Percentiles rank a stretch among this genome's conserved stretches.
Evolutionary conservation across 2,329 filamentous ascomycete genomes (phyloP).

Genomic region (Trichoderma sp.): DNA sequence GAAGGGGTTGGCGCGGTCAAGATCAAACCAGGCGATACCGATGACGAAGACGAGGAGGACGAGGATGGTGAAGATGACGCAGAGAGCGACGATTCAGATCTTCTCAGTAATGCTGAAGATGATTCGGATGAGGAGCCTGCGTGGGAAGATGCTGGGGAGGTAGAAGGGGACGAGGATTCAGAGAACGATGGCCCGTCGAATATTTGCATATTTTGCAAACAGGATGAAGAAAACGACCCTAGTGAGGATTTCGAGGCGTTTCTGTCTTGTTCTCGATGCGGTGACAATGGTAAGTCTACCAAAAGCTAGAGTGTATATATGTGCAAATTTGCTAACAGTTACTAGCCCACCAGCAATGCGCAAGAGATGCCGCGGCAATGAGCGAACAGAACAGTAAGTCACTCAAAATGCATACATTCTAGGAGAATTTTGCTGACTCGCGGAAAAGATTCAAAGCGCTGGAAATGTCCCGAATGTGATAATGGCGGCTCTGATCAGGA

Average conservation of each 20-base stretch:
- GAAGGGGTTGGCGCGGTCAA: constrained; percentile 62
- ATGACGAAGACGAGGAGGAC: constrained; percentile 42
- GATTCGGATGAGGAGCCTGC: constrained; percentile 51
- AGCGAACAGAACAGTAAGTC: constrained; percentile 38
- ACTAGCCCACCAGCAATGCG: constrained; percentile 88
- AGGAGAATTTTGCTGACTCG: constrained; percentile 31
- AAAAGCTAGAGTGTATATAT: background rate
- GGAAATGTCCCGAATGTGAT: constrained; percentile 56
- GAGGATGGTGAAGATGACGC: constrained; percentile 43
- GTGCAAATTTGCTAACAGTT: constrained; percentile 40
- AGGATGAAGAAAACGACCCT: constrained; percentile 81
- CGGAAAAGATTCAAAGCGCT: constrained; percentile 44
- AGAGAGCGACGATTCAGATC: constrained; percentile 50
- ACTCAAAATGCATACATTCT: background rate
- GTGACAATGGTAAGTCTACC: constrained; percentile 70
- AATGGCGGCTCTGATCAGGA: constrained; percentile 38
- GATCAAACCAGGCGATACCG: constrained; percentile 52
- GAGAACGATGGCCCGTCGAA: constrained; percentile 53
- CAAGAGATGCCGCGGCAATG: constrained; percentile 61
- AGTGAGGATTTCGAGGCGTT: constrained; percentile 79
- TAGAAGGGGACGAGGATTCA: constrained; percentile 59
- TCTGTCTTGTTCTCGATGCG: constrained; percentile 74
- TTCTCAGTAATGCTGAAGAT: constrained; percentile 53
- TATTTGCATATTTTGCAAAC: constrained; percentile 71
- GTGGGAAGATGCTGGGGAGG: constrained; percentile 60